A percentile compares a stretch with the other conserved stretches of the same genome.
Evolutionary conservation across 495 filamentous ascomycete genomes (phyloP).

Genomic region (Neurospora sp.): DNA sequence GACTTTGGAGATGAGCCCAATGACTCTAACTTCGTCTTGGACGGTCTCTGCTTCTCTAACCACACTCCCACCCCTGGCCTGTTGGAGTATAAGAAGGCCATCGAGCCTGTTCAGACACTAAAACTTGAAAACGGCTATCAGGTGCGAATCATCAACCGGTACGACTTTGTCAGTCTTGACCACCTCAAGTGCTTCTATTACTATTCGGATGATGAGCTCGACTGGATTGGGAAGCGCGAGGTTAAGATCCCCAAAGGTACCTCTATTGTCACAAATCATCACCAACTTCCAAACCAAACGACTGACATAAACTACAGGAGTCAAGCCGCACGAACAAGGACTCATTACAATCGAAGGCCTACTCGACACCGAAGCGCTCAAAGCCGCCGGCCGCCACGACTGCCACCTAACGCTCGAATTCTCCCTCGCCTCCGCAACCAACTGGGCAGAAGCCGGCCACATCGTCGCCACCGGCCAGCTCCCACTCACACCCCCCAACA

Average conservation of each 20-base stretch:
- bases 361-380: not conserved
- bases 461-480: slow-evolving; percentile 45
- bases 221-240: slow-evolving; percentile 11
- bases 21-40: slow-evolving; percentile 59
- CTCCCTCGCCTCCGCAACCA: slow-evolving; percentile 19
- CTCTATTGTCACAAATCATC: not conserved
- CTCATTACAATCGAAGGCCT: slow-evolving; percentile 19
- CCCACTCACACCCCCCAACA: slow-evolving; percentile 18
- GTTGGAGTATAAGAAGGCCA: slow-evolving; percentile 53
- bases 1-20: slow-evolving; percentile 65
- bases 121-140: slow-evolving; percentile 14
- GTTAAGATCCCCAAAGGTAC: slow-evolving; percentile 26
- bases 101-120: slow-evolving; percentile 48
- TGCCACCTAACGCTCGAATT: slow-evolving; percentile 41
- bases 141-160: slow-evolving; percentile 41
- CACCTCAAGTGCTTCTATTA: slow-evolving; percentile 28
- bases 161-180: slow-evolving; percentile 42
- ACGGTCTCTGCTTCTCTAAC: slow-evolving; percentile 50
- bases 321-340: slow-evolving; percentile 26
- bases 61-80: slow-evolving; percentile 53
- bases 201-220: not conserved
- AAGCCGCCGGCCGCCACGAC: slow-evolving; percentile 10
- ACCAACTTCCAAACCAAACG: not conserved
- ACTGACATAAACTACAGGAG: slow-evolving; percentile 17
- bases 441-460: slow-evolving; percentile 38